Conservation (phyloP, 1,284 basidiomycete species). For the Rhodotorula glutinis region DNA sequence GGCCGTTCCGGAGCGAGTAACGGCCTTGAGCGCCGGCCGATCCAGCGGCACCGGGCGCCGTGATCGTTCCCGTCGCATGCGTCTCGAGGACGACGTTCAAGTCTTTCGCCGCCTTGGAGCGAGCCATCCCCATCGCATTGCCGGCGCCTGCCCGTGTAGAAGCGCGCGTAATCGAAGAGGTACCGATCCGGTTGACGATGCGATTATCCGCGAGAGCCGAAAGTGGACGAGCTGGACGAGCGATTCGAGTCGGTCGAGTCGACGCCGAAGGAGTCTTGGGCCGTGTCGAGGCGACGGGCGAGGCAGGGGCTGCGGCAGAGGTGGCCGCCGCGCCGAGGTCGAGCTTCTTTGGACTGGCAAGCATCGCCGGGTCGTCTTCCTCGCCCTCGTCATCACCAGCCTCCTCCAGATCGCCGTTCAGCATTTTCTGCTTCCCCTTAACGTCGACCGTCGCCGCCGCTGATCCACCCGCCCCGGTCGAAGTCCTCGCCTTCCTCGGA, state of each 20-base stretch:
- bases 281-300: conserved; percentile 3
- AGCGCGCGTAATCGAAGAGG: not conserved
- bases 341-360: conserved; percentile 14
- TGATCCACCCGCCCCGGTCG: not conserved
- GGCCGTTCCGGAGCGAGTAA: conserved; percentile 24
- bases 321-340: not conserved
- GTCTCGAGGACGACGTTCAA: conserved; percentile 33
- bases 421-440: conserved; percentile 3
- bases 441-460: not conserved
- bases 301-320: not conserved
- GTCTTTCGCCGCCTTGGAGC: conserved; percentile 29
- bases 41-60: not conserved
- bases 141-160: not conserved
- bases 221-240: conserved; percentile 25
- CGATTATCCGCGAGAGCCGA: conserved; percentile 33
- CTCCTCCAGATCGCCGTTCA: not conserved
- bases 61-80: not conserved
- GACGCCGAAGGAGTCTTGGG: conserved; percentile 3
- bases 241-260: conserved; percentile 31
- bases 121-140: not conserved
- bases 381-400: conserved; percentile 2
- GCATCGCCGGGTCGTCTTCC: conserved; percentile 18
- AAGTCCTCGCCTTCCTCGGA: conserved; percentile 10
- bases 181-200: conserved; percentile 31
- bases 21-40: conserved; percentile 4